Base-by-base conservation (phyloP, 2,329 filamentous ascomycete species). In the Arthrobotrys conoides region DNA sequence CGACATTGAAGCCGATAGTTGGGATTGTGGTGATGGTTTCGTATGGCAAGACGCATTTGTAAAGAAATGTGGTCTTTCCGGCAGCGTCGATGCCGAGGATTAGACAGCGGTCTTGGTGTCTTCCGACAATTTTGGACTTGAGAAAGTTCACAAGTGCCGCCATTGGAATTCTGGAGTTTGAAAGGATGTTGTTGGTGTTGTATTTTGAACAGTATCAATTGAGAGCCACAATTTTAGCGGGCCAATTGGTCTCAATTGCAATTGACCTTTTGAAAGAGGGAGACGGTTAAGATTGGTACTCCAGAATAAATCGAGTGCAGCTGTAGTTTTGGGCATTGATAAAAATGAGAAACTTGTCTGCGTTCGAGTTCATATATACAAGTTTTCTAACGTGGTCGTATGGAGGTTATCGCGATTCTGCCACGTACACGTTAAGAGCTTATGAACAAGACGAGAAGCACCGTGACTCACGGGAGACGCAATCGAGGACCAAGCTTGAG, bases 1-100 rank as follows among this genome's bases (percentile, higher is more conserved):
- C 80, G 46, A 76, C 80, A 36, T 81, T 81, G 46, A 81, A 80
- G 24, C 80, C 80, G 38, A 81, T 81, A 1, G 80, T 81, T 12
- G 80, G 80, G 16, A 81, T 81, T 18, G 80, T 63, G 18, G 51
- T 65, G 12, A 81, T 55, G 14, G 77, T 49, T 24, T 46, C 41
- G 10, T 63, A 71, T 1, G 81, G 64, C 4, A 66, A 22, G 1
- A 51, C 20, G 22, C 67, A 73, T 46, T 76, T 71, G 36, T 81
- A 81, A 5, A 81, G 75, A 14, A 80, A 75, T 12, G 80, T 72
- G 1, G 80, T 81, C 36, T 81, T 81, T 3, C 80, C 80, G 2
- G 78, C 51, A 9, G 38, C 30, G 27, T 71, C 75, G 3, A 80
- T 12, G 1, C 80, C 80, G 4, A 81, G 65, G 14, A 81, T 49